Base-by-base conservation (phyloP, 495 filamentous ascomycete species). In the Rostrohypoxylon terebratum region DNA sequence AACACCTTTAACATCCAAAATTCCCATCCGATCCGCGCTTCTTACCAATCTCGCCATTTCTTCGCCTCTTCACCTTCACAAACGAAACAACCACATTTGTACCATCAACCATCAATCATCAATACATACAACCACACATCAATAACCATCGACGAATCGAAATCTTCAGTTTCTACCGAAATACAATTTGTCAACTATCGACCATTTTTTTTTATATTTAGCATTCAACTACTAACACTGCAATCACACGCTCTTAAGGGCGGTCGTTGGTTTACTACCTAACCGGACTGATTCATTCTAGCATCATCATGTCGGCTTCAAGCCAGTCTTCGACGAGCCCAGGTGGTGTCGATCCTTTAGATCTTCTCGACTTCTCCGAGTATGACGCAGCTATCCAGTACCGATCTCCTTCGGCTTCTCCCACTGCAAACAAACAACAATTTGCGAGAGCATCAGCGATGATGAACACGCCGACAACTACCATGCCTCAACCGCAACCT, bases 331-430 rank as follows among this genome's bases (percentile, higher is more conserved):
- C 76, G 31, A 80, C 65, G 79, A 84, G 63, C 73, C 81, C 47
- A 3, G 53, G 68, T 16, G 59, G 47, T 8, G 61, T 33, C 28
- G 76, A 77, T 23, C 70, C 71, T 23, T 42, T 76, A 13, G 75
- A 77, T 10, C 67, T 85, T 20, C 70, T 86, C 65, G 84, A 87
- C 66, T 81, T 85, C 59, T 74, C 81, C 51, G 81, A 83, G 50
- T 87, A 84, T 72, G 84, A 86, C 48, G 72, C 72, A 38, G 42
- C 2, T 0, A 55, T 81, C 18, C 23, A 57, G 6, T 85, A 82
- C 66, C 77, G 80, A 59, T 84, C 86, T 16, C 80, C 86, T 11
- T 84, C 82, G 6, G 63, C 82, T 18, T 88, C 86, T 5, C 84
- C 86, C 10, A 65, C 74, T 0, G 69, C 79, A 1, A 67, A 77